Base-by-base conservation (phyloP, 257 asterid species). In the Primulina eburnea region DNA sequence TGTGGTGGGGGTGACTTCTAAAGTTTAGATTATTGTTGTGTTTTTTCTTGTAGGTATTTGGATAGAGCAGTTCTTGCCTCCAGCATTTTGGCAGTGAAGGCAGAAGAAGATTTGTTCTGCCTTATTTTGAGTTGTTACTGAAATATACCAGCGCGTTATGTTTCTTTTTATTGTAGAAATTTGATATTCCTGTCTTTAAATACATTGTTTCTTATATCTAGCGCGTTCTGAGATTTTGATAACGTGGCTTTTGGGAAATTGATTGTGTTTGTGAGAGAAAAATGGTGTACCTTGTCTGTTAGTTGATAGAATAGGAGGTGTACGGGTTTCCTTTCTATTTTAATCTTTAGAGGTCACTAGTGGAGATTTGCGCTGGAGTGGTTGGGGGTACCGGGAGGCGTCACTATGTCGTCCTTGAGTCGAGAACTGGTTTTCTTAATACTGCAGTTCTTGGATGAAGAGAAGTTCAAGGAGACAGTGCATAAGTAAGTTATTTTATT, bases 341-440 rank as follows among this genome's bases (percentile, higher is more conserved):
- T 56, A 43, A 70, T 59, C 73, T 71, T 65, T 32, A 69, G 73
- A 30, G 84, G 81, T 83, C 75, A 74, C 69, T 74, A 62, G 32
- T 77, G 66, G 80, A 83, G 65, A 81, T 84, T 89, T 82, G 96
- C 95, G n/a, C 97, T 90, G 98, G 97, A 93, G 95, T 93, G 92
- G 92, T 78, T 93, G 82, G 98, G 97, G 82, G 79, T 83, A 67
- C 88, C 97, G 63, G 97, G 96, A 75, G 90, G 89, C 80, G 94
- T 84, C 82, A 86, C 96, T 72, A 92, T 89, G 98, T 88, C 98
- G 81, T 89, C 97, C 84, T 84, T 92, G 86, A 92, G 98, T 86
- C 85, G 97, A 76, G 98, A 92, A 88, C 95, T 92, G 77, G 98
- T 92, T 75, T 92, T 92, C 89, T 80, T 92, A 64, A 89, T 92